Evolutionary conservation across 345 rosid genomes (phyloP), one percentile per base, ranked within the genome.

Genomic region (Citrus glauca): DNA sequence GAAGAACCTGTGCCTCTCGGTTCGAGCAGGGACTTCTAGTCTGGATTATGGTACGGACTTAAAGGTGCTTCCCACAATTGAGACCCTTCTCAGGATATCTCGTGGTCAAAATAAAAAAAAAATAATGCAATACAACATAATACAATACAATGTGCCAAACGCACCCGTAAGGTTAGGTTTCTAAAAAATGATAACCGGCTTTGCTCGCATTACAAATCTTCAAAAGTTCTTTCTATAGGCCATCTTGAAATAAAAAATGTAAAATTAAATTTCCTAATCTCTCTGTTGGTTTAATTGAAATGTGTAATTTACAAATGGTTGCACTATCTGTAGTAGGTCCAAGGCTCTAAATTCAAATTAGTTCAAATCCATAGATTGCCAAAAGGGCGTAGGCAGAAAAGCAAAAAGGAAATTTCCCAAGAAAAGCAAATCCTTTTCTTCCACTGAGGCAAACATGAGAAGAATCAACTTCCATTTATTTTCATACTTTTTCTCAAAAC

Each of bases 341-440:
- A 35, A 22, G 69, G 37, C n/a, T 28, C 20, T 33, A 20, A 65
- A 32, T 33, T 72, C 74, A 45, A 74, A 74, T 62, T 7, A 74
- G 42, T 62, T 74, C n/a, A 64, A 48, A 74, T 38, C n/a, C 71
- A 75, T 64, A 11, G 78, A 19, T 63, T 74, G 33, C 33, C 2
- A 20, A 64, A 64, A 64, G 32, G 45, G 14, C 78, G 50, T 20
- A 10, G 42, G 38, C 48, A 5, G 40, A 66, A 65, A n/a, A 70
- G n/a, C 72, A 22, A 16, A 66, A 66, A 69, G 13, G 68, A 19
- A 71, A 80, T 57, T 55, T 69, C 65, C 45, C 75, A 72, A 72
- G 67, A 69, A 83, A 79, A 74, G 80, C 82, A 78, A 74, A 75
- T 22, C 65, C 72, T 61, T 72, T 67, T 72, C 80, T 32, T 78